Evolutionary conservation across 2,329 filamentous ascomycete species (phyloP).

Genomic region (Sclerotinia minor): DNA sequence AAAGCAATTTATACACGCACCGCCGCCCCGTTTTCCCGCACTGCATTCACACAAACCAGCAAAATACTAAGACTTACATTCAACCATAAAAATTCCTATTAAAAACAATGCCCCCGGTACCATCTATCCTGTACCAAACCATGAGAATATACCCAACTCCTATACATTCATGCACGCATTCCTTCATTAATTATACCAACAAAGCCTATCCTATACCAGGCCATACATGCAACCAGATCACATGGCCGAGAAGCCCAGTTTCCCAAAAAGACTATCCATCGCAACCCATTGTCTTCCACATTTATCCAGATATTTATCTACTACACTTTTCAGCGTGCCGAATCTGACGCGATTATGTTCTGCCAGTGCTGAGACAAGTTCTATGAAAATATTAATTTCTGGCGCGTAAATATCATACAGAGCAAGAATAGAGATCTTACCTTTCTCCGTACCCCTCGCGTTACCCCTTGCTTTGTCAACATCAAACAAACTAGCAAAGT

Average conservation of each 20-base stretch:
- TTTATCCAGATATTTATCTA: slow-evolving; percentile 83
- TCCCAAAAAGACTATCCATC: slow-evolving; percentile 84
- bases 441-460: slow-evolving; percentile 51
- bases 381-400: slow-evolving; percentile 39
- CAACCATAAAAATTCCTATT: neutral
- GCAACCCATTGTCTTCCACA: slow-evolving; percentile 91
- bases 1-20: no score
- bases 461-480: slow-evolving; percentile 72
- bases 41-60: no score
- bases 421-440: slow-evolving; percentile 30
- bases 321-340: slow-evolving; percentile 69
- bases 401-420: neutral
- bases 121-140: neutral
- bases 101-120: neutral
- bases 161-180: slow-evolving; percentile 2
- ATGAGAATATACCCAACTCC: slow-evolving; percentile 10
- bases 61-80: neutral
- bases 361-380: slow-evolving; percentile 64
- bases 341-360: slow-evolving; percentile 84
- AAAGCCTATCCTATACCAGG: neutral
- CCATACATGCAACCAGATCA: neutral
- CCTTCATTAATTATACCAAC: slow-evolving; percentile 9
- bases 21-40: no score
- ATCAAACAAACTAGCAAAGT: slow-evolving; percentile 82
- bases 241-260: slow-evolving; percentile 53